Percentiles rank a stretch among this genome's conserved stretches.
These are phyloP conservation scores for Trichoderma sp. DNA, from an alignment of 2,329 filamentous ascomycete species.

Conservation along the genomic window DNA sequence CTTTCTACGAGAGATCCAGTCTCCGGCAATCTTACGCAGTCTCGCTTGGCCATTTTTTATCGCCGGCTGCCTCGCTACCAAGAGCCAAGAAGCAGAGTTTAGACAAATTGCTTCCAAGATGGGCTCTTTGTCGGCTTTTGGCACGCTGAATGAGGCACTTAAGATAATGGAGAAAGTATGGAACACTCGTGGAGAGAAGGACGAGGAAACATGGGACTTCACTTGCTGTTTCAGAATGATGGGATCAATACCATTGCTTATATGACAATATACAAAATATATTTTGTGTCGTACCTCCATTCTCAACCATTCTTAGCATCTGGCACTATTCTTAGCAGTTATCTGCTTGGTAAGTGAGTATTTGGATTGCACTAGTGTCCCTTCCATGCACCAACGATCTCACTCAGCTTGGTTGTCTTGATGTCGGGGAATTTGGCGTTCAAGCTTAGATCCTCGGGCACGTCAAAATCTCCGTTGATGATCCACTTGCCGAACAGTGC, in stretches of 20 bases:
- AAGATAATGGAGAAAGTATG: constrained; percentile 13
- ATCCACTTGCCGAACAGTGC: constrained; percentile 1
- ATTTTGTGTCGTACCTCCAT: background rate
- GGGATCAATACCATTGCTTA: constrained; percentile 5
- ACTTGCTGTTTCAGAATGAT: constrained; percentile 6
- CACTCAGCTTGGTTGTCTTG: constrained; percentile 16
- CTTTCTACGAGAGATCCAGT: background rate
- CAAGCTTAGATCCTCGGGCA: constrained; percentile 12
- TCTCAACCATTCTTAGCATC: background rate
- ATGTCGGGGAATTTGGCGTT: constrained; percentile 17
- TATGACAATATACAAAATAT: background rate
- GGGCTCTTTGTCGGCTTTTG: constrained; percentile 6
- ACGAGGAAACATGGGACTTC: constrained; percentile 13
- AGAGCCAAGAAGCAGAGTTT: background rate
- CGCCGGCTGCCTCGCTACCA: constrained; percentile 10
- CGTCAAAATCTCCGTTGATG: background rate
- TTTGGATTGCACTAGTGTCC: background rate
- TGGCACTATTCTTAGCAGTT: background rate
- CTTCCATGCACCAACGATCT: constrained; percentile 21
- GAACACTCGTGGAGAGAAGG: background rate
- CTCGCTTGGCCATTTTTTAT: constrained; percentile 21
- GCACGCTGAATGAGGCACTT: background rate
- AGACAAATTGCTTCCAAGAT: constrained; percentile 9
- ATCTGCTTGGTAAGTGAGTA: background rate
- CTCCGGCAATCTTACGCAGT: constrained; percentile 7